phyloP scores from a whole-genome alignment of 2,329 filamentous ascomycete species.

The Lachnellula subtilissima region DNA sequence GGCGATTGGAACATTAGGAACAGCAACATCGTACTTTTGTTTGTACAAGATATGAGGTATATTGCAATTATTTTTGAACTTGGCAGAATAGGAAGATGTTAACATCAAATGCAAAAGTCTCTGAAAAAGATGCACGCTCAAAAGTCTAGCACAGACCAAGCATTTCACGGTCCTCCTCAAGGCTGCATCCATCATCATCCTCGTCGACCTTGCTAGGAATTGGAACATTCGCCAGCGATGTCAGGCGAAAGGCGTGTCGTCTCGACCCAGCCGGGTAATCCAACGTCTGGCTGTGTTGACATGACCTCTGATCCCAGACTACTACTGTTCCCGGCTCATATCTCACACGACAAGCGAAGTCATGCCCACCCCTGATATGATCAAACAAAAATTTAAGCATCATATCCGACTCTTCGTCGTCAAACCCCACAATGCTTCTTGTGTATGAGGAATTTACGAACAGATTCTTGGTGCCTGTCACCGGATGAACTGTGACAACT shows the following conservation, averaged over 20 bases:
- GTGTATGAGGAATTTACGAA: constrained; percentile 78
- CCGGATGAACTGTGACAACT: constrained; percentile 70
- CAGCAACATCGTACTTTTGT: no score
- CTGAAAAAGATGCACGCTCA: not conserved
- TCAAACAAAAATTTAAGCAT: constrained; percentile 67
- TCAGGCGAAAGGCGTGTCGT: constrained; percentile 27
- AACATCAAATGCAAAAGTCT: no score
- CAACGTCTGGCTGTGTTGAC: constrained; percentile 22
- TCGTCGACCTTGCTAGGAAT: constrained; percentile 24
- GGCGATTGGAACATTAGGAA: no score
- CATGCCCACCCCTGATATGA: constrained; percentile 65
- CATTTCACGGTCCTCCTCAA: constrained; percentile 16
- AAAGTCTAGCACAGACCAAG: constrained; percentile 13
- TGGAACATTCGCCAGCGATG: constrained; percentile 25
- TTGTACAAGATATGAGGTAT: no score
- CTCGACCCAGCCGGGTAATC: constrained; percentile 25
- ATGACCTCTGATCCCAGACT: constrained; percentile 68
- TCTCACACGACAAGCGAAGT: constrained; percentile 66
- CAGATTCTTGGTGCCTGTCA: constrained; percentile 73
- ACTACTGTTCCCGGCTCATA: constrained; percentile 74
- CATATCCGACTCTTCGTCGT: constrained; percentile 76
- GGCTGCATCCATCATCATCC: constrained; percentile 23
- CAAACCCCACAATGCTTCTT: constrained; percentile 70
- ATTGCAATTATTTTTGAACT: no score
- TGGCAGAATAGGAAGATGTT: no score